Evolutionary conservation across 2,329 filamentous ascomycete genomes (phyloP).

Genomic region (Ceratocystis smalleyi): DNA sequence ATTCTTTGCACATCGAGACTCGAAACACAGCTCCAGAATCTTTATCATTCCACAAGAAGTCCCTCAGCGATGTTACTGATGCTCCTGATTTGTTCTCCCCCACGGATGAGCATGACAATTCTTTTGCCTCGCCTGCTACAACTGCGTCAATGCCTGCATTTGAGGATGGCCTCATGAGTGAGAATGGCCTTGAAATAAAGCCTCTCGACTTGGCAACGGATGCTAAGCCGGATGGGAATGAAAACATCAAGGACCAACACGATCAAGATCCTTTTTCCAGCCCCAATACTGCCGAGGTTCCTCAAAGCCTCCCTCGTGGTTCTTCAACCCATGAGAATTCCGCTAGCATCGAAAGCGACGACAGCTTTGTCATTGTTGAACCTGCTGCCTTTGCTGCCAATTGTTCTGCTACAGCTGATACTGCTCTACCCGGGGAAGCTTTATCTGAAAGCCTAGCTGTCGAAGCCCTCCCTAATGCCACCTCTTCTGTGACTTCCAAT

Average conservation of each 20-base stretch:
- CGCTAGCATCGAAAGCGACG: background rate
- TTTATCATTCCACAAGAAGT: conserved; percentile 14
- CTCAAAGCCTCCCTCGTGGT: background rate
- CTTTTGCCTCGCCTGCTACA: conserved; percentile 16
- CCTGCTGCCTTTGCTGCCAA: background rate
- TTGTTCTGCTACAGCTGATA: background rate
- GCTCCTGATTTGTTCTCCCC: conserved; percentile 13
- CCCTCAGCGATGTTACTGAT: conserved; percentile 11
- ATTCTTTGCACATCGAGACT: conserved; percentile 7
- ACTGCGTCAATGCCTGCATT: conserved; percentile 7
- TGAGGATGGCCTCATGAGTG: background rate
- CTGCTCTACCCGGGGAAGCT: background rate
- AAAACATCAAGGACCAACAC: background rate
- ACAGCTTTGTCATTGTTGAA: conserved; percentile 6
- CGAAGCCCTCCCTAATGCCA: background rate
- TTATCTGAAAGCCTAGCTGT: background rate
- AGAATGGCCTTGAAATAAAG: conserved; percentile 9
- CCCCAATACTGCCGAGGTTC: background rate
- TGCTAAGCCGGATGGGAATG: background rate
- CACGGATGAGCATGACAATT: conserved; percentile 9
- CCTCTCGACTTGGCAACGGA: conserved; percentile 8
- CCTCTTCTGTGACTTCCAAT: background rate
- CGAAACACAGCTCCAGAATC: background rate
- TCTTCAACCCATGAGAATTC: background rate
- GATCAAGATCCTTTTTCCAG: background rate